Evolutionary conservation across 352 stramenopile genomes (phyloP).

Genomic region (Thraustotheca clavata): DNA sequence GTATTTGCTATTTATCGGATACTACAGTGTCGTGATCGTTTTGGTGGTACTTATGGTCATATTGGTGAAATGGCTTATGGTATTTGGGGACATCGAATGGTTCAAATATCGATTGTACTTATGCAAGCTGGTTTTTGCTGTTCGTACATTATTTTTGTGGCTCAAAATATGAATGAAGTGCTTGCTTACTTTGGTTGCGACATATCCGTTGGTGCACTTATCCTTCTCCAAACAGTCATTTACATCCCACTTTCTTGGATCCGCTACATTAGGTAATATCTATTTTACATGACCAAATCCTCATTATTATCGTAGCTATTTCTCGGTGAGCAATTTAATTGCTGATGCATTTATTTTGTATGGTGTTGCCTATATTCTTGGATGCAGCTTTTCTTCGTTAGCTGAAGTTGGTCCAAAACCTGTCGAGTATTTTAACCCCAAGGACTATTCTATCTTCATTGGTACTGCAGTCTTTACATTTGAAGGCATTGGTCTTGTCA

Average conservation of each 20-base stretch:
- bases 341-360: conserved; percentile 69
- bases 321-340: conserved; percentile 57
- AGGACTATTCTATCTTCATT: conserved; percentile 50
- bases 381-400: conserved; percentile 60
- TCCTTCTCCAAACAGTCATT: conserved; percentile 51
- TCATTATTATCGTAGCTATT: conserved; percentile 34
- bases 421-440: conserved; percentile 49
- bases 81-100: conserved; percentile 34
- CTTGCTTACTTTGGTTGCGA: conserved; percentile 42
- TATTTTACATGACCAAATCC: too few species aligned
- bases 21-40: conserved; percentile 38
- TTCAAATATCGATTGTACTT: conserved; percentile 62
- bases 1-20: conserved; percentile 57
- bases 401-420: conserved; percentile 29
- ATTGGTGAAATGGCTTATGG: conserved; percentile 51
- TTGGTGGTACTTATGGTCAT: conserved; percentile 50
- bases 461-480: conserved; percentile 63
- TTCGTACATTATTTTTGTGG: conserved; percentile 68
- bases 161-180: conserved; percentile 56
- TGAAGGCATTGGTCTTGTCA: conserved; percentile 59
- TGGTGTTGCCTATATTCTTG: conserved; percentile 59
- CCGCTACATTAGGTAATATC: conserved; percentile 50
- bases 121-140: conserved; percentile 65
- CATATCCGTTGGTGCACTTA: conserved; percentile 38
- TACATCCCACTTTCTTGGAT: conserved; percentile 66